Evolutionary conservation across 108 stramenopile species (phyloP), one percentile per base, ranked within the genome.

Genomic region (Stephanodiscus minutulus): DNA sequence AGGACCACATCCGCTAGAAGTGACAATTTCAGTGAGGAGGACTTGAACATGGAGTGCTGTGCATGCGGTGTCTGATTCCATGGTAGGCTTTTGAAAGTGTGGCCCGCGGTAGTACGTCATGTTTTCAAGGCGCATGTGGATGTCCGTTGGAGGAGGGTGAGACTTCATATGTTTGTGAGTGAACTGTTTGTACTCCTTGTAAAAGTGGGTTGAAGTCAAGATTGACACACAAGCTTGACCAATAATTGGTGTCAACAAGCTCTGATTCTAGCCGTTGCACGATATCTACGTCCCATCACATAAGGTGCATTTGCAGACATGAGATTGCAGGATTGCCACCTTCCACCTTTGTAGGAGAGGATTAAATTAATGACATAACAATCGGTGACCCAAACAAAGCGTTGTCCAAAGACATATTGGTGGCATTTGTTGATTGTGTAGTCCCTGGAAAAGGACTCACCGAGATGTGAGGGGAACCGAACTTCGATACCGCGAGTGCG

Each of bases 271-370:
- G 7, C 0, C 60, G 46, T 24, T 71, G 70, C 1, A 53, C 35
- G 36, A 71, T 47, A 15, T 33, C 48, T 36, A 61, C 53, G 25
- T 48, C 29, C 44, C 59, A 49, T 6, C 41, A 27, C 69, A 70
- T 70, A 0, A 70, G 44, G 15, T n/a, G n/a, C n/a, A n/a, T n/a
- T n/a, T 70, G 70, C 5, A 71, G 9, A 18, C 61, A 46, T 52
- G 36, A 28, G 39, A 71, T 62, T 0, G 50, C 46, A 4, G 70
- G 60, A 21, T 71, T 71, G 18, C 15, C 20, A n/a, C 70, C 70
- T 1, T 71, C 61, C n/a, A n/a, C n/a, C n/a, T n/a, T n/a, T n/a
- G 18, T 71, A 62, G 15, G 70, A 62, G 2, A 71, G 7, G 22
- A 71, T 50, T 13, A 62, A 62, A 7, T 39, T 33, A 27, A 70